Percentiles rank a stretch among this genome's conserved stretches.
Conservation (phyloP, 305 asterid species). For the Fraxinus paxiana region DNA sequence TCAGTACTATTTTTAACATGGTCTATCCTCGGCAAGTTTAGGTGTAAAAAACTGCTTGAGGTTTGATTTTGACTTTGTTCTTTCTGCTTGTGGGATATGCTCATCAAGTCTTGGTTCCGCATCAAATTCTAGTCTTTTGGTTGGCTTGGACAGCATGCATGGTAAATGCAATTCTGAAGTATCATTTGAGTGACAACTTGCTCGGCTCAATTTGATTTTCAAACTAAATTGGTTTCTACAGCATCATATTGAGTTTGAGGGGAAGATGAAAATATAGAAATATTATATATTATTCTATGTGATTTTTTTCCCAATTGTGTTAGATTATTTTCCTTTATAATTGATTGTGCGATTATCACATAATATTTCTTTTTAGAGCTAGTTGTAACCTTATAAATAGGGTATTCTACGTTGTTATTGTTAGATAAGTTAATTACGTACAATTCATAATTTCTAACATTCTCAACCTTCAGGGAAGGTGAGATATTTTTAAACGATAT, state of each 20-base stretch:
- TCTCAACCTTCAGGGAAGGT: constrained; percentile 15
- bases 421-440: background rate
- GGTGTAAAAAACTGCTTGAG: background rate
- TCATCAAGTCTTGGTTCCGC: background rate
- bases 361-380: background rate
- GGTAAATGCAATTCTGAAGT: background rate
- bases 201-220: background rate
- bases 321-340: background rate
- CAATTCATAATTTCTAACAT: background rate
- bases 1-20: background rate
- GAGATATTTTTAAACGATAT: background rate
- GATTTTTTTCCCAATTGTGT: background rate
- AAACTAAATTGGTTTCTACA: background rate
- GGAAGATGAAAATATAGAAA: background rate
- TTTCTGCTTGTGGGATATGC: background rate
- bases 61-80: background rate
- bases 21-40: background rate
- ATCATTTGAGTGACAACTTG: background rate
- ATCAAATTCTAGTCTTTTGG: background rate
- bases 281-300: background rate
- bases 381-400: background rate
- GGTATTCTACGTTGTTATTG: background rate
- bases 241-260: background rate
- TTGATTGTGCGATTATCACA: background rate
- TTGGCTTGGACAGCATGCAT: background rate